Base-by-base conservation (phyloP, 164 flowering plant species). In the Berberis thunbergii region DNA sequence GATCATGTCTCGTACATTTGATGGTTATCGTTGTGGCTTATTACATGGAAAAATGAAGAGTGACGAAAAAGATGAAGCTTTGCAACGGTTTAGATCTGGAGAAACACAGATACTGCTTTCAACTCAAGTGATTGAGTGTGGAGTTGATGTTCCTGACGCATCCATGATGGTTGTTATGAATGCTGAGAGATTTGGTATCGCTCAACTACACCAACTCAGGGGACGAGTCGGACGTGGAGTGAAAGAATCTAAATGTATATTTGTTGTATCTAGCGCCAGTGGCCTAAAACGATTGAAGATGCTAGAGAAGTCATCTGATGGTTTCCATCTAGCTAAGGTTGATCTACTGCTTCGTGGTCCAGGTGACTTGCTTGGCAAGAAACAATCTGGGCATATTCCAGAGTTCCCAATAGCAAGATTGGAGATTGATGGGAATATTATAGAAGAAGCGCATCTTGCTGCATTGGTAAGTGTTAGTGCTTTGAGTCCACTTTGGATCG, bases 101-200 rank as follows among this genome's bases (percentile, higher is more conserved):
- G 88, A 88, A 68, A 88, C 87, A 44, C 75, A 57, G n/a, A 87
- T 93, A 63, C 75, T 90, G 64, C 89, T 88, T 70, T 74, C 97
- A 45, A 93, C 98, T 41, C 97, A 90, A 77, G 97, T 90, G 53
- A 80, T 93, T 74, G 98, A 93, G 79, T 79, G 87, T 50, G 97
- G 98, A n/a, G 94, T 90, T 44, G 97, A 93, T 76, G 88, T 93
- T 49, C 97, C 98, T 41, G 97, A 90, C 75, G 98, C 98, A 54
- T 86, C 98, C 43, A 81, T 88, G 92, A 88, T 93, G 96, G 89
- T 93, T 72, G 93, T 93, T 12, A 90, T 93, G 97, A 93, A 93
- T 83, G 90, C 97, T 43, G 98, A 93, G 77, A 84, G 98, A 73
- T 88, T 90, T 77, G 98, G 98, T 63, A 81, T 90, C 45, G 97